These are phyloP conservation scores for Lanmaoa pseudosensibilis DNA, from an alignment of 768 basidiomycete species.

Conservation along the genomic window DNA sequence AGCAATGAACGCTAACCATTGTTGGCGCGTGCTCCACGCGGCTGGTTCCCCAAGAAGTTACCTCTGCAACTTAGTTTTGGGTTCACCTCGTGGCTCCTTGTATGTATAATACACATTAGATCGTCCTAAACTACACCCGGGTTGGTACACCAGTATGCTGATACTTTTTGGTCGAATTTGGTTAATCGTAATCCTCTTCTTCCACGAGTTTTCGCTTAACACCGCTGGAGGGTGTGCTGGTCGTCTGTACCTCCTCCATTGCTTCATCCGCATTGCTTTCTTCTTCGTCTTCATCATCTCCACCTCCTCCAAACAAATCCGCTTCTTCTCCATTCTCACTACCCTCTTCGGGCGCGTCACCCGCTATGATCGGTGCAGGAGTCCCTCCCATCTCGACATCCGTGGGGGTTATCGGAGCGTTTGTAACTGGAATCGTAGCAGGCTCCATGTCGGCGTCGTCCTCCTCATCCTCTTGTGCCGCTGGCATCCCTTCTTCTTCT, in stretches of 20 bases:
- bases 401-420: conserved; percentile 47
- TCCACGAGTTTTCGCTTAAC: conserved; percentile 79
- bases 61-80: background rate
- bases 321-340: conserved; percentile 74
- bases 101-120: conserved; percentile 35
- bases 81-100: conserved; percentile 4
- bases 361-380: conserved; percentile 33
- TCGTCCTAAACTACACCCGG: conserved; percentile 11
- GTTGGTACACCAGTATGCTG: conserved; percentile 2
- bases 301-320: conserved; percentile 71
- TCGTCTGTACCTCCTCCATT: conserved; percentile 74
- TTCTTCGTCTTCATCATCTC: conserved; percentile 69
- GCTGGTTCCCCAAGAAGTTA: background rate
- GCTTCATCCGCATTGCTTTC: conserved; percentile 54
- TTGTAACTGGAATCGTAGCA: conserved; percentile 46
- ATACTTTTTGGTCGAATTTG: background rate
- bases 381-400: conserved; percentile 57
- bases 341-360: conserved; percentile 54
- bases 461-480: conserved; percentile 53
- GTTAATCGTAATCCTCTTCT: conserved; percentile 82
- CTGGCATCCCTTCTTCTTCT: conserved; percentile 9
- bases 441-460: conserved; percentile 71
- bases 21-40: background rate
- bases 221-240: conserved; percentile 56
- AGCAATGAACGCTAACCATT: conserved; percentile 16